Conservation (phyloP, 2,329 filamentous ascomycete genomes). For the Phoma sp. region DNA sequence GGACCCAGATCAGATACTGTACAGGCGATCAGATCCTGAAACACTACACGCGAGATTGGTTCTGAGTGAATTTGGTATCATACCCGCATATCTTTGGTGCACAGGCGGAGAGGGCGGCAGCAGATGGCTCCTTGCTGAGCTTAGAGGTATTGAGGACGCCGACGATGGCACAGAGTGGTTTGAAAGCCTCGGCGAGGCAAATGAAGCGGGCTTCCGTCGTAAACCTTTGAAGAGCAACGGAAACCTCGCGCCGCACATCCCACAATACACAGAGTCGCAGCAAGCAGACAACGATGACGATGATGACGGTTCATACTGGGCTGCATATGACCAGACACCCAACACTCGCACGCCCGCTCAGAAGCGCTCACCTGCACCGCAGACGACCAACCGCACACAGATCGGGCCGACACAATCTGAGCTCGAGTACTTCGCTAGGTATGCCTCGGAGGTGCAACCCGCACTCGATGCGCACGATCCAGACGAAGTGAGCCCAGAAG, state of each 20-base stretch:
- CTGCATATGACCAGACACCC: conserved; percentile 76
- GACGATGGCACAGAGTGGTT: conserved; percentile 67
- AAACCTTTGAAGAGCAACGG: conserved; percentile 34
- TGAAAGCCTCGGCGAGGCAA: conserved; percentile 66
- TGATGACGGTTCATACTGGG: conserved; percentile 83
- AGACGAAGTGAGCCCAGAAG: conserved; percentile 66
- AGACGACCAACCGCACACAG: conserved; percentile 46
- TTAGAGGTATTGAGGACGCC: conserved; percentile 64
- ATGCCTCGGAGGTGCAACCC: conserved; percentile 76
- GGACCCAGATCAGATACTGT: conserved; percentile 68
- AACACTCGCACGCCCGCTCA: conserved; percentile 53
- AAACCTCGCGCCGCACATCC: conserved; percentile 14
- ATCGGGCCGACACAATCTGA: conserved; percentile 58
- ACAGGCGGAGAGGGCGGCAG: conserved; percentile 68
- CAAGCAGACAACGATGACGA: conserved; percentile 64
- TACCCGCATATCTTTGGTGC: conserved; percentile 74
- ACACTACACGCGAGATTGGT: conserved; percentile 74
- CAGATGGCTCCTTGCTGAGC: conserved; percentile 77
- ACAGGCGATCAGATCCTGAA: conserved; percentile 75
- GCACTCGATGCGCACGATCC: conserved; percentile 83
- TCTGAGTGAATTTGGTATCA: conserved; percentile 67
- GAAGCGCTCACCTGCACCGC: conserved; percentile 69
- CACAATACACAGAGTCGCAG: conserved; percentile 23
- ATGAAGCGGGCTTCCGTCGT: conserved; percentile 55
- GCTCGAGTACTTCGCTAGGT: conserved; percentile 77